A percentile compares a stretch with the other conserved stretches of the same genome.
Conservation (phyloP, 2,329 filamentous ascomycete genomes). For the Didymella lethalis region DNA sequence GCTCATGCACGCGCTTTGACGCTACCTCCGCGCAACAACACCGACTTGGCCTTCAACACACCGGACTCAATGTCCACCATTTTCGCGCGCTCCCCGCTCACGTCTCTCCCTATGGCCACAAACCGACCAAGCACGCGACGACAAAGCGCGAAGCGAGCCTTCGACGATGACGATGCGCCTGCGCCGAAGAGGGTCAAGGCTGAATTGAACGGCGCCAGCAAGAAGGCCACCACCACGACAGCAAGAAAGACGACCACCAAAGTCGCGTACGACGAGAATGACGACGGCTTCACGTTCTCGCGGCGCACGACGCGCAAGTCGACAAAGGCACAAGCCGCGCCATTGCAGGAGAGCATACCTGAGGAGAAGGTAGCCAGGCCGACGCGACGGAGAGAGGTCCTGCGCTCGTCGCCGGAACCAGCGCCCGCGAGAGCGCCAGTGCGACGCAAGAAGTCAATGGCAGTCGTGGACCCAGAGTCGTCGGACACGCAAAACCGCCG, state of each 20-base stretch:
- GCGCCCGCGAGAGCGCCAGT: constrained; percentile 16
- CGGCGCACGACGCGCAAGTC: constrained; percentile 50
- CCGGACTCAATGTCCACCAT: constrained; percentile 49
- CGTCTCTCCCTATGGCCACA: constrained; percentile 58
- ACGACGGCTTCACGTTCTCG: constrained; percentile 59
- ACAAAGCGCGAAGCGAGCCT: constrained; percentile 56
- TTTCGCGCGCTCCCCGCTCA: constrained; percentile 52
- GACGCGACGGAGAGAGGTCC: constrained; percentile 21
- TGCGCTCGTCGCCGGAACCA: constrained; percentile 17
- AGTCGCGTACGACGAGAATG: constrained; percentile 57
- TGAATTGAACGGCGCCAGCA: constrained; percentile 50
- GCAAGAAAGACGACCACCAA: constrained; percentile 50
- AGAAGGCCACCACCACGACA: constrained; percentile 45
- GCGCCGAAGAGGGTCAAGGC: constrained; percentile 54
- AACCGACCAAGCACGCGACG: constrained; percentile 55
- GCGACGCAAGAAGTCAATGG: constrained; percentile 37
- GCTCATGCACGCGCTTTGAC: constrained; percentile 50
- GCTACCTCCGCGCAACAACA: constrained; percentile 27
- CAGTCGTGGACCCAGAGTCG: constrained; percentile 13
- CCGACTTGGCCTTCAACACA: constrained; percentile 31
- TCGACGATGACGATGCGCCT: constrained; percentile 56
- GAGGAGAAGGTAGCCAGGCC: constrained; percentile 39
- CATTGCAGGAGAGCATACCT: constrained; percentile 41
- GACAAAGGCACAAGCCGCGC: constrained; percentile 46
- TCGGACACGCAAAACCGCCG: constrained; percentile 43